phyloP scores from a whole-genome alignment of 1,284 basidiomycete species.

The Trichosporon asahii region DNA sequence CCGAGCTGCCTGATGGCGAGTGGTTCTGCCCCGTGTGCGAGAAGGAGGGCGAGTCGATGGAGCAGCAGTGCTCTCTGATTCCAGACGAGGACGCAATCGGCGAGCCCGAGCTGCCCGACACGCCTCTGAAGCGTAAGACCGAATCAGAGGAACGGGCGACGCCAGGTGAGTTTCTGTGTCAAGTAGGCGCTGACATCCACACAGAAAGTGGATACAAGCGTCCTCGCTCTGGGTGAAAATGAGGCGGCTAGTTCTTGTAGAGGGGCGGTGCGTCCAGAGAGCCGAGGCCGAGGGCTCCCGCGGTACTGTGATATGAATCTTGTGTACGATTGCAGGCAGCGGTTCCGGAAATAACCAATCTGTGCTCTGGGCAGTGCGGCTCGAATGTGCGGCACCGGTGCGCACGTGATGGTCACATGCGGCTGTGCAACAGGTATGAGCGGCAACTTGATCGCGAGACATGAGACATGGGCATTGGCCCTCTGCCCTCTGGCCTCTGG shows the following conservation, averaged over 20 bases:
- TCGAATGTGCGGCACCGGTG: too few relatives aligned
- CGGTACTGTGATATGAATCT: not conserved
- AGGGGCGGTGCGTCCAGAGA: not conserved
- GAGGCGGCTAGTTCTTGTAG: not conserved
- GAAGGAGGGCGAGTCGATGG: constrained; percentile 17
- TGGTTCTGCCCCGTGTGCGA: constrained; percentile 83
- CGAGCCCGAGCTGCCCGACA: not conserved
- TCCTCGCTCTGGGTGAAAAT: not conserved
- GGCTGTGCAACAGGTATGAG: not conserved
- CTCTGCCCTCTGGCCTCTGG: too few relatives aligned
- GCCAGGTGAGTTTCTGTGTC: not conserved
- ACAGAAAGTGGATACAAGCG: constrained; percentile 7
- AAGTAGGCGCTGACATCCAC: not conserved
- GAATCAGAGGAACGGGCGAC: constrained; percentile 6
- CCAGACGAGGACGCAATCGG: constrained; percentile 3
- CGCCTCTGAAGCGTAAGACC: constrained; percentile 6
- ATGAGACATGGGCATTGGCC: not conserved
- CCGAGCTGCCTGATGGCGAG: constrained; percentile 76
- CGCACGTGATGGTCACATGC: not conserved
- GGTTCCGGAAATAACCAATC: not conserved
- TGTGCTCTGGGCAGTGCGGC: not conserved
- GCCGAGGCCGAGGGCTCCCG: too few relatives aligned
- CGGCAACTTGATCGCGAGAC: not conserved
- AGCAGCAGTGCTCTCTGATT: constrained; percentile 2
- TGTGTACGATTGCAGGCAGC: not conserved